Evolutionary conservation across 2,329 filamentous ascomycete genomes (phyloP).

Genomic region (Hymenoscyphus infarciens): DNA sequence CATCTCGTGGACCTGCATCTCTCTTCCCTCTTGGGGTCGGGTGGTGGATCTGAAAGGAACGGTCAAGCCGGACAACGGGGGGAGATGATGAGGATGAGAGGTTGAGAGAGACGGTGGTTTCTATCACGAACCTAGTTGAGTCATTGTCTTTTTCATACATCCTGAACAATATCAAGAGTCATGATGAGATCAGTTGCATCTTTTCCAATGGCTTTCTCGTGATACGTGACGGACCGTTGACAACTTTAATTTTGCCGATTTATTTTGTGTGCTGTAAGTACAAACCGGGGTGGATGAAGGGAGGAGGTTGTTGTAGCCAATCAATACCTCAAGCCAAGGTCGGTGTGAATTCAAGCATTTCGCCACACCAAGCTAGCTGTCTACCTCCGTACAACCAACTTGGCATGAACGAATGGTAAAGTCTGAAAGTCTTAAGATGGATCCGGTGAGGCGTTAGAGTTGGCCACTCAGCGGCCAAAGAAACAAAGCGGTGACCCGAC

Average conservation of each 20-base stretch:
- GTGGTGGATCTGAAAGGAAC: not conserved
- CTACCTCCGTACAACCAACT: no score
- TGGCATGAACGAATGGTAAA: not conserved
- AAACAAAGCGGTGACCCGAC: not conserved
- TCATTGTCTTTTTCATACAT: not conserved
- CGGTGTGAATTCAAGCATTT: not conserved
- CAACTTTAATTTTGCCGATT: no score
- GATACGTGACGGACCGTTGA: not conserved
- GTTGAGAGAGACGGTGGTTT: not conserved
- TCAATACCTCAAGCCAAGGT: not conserved
- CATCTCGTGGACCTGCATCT: conserved; percentile 2
- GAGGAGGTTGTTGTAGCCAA: not conserved
- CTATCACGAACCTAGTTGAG: not conserved
- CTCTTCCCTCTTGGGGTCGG: not conserved
- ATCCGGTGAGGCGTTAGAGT: not conserved
- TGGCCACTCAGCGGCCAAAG: not conserved
- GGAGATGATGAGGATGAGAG: not conserved
- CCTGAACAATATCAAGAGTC: not conserved
- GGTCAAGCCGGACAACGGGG: not conserved
- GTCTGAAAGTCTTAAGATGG: not conserved
- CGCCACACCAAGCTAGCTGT: not conserved
- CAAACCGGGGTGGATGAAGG: not conserved
- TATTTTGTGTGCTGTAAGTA: conserved; percentile 1
- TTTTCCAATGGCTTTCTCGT: not conserved
- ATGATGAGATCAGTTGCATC: not conserved